phyloP scores from a whole-genome alignment of 1,139 yeast species.

The Yamadazyma friedrichii region DNA sequence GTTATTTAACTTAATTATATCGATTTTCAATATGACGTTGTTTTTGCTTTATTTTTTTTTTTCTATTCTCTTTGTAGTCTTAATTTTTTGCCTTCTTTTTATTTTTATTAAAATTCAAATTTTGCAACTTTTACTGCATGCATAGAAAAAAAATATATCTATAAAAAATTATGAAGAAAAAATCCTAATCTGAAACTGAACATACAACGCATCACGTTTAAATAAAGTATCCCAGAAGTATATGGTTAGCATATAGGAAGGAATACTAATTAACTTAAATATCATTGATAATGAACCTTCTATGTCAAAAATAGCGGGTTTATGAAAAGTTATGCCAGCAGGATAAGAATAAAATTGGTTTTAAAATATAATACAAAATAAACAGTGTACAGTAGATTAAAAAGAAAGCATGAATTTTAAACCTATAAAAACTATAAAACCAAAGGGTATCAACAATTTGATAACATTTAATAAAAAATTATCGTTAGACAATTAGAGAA shows the following conservation, averaged over 20 bases:
- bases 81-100: not conserved
- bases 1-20: slow-evolving; percentile 1
- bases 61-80: not conserved
- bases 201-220: too few species aligned
- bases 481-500: not conserved
- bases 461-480: not conserved
- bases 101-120: not conserved
- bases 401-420: not conserved
- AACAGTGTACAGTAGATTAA: too few species aligned
- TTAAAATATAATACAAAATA: not conserved
- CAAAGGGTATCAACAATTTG: slow-evolving; percentile 5
- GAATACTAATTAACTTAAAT: too few species aligned
- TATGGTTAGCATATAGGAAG: too few species aligned
- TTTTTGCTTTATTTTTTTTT: slow-evolving; percentile 1
- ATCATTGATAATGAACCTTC: too few species aligned
- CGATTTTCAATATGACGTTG: slow-evolving; percentile 2
- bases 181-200: too few species aligned
- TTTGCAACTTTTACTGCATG: slow-evolving; percentile 3
- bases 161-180: not conserved
- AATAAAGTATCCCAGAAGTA: too few species aligned
- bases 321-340: too few species aligned
- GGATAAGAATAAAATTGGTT: too few species aligned
- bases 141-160: not conserved
- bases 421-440: slow-evolving; percentile 2
- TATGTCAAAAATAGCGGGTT: too few species aligned